Evolutionary conservation across 495 filamentous ascomycete species (phyloP).

Genomic region (Cenococcum geophilum): DNA sequence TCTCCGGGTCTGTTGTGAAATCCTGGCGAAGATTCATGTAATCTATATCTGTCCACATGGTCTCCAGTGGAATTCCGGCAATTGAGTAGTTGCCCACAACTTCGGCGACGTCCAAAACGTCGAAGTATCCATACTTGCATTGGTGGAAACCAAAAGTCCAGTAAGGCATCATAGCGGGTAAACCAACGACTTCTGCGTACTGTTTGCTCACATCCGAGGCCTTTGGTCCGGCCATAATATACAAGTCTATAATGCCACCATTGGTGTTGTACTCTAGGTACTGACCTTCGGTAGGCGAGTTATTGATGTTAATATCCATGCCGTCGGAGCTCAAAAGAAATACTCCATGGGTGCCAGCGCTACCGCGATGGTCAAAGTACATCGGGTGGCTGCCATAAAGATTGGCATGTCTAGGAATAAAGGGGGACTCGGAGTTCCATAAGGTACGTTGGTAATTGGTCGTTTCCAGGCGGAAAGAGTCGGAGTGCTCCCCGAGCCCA

Average conservation of each 20-base stretch:
- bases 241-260: constrained; percentile 77
- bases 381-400: constrained; percentile 79
- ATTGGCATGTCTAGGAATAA: constrained; percentile 59
- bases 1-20: constrained; percentile 59
- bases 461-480: constrained; percentile 64
- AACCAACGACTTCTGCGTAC: constrained; percentile 62
- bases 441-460: constrained; percentile 71
- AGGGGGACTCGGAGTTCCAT: constrained; percentile 72
- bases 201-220: constrained; percentile 67
- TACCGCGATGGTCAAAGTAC: constrained; percentile 72
- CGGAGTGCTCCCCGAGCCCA: constrained; percentile 74
- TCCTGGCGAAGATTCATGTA: constrained; percentile 45
- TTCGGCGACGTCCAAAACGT: constrained; percentile 73
- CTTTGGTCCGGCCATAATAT: constrained; percentile 69
- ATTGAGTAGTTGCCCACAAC: constrained; percentile 72
- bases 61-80: constrained; percentile 74
- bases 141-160: constrained; percentile 83
- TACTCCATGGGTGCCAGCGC: constrained; percentile 64
- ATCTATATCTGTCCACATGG: constrained; percentile 81
- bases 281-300: constrained; percentile 52
- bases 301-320: constrained; percentile 79
- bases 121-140: constrained; percentile 67
- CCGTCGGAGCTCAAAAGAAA: constrained; percentile 78
- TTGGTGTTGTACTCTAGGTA: constrained; percentile 81
- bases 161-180: constrained; percentile 71